Base-by-base conservation (phyloP, 345 rosid species). In the Raphanus raphanistrum region DNA sequence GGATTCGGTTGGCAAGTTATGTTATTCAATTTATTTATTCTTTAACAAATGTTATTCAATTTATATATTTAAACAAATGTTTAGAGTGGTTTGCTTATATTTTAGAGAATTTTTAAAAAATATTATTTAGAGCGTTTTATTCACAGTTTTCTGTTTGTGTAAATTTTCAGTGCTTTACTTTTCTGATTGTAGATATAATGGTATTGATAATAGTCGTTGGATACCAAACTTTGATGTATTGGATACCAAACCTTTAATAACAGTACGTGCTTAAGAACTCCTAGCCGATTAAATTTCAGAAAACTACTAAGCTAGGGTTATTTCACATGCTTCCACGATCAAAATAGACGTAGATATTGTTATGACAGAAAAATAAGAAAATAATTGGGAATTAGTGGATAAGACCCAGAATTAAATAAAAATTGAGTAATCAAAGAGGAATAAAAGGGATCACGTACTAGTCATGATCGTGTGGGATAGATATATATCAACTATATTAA, bases 361-460 rank as follows among this genome's bases (percentile, higher is more conserved):
- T 8, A 50, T 2, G 69, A 5, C 12, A 61, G 10, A 25, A 9
- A 8, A 52, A 3, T 21, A 25, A 35, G 35, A 36, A 54, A 26
- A 21, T 16, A 35, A 32, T 12, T 48, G 10, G 21, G 9, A 69
- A 45, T 48, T 62, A 26, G 43, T 27, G 80, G 80, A 70, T 76
- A 70, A 76, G 75, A 70, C 4, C 70, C 62, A 70, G 57, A 69
- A 12, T 1, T 43, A 75, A 45, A 70, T 35, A 36, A 28, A 63
- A 63, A 6, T 11, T 6, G 68, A 52, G 69, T 35, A n/a, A 13
- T 68, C 35, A 5, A 61, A 32, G 73, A 66, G 57, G 52, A 69
- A 77, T 77, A 70, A 77, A 64, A 54, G 71, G 66, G 50, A 2
- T 77, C 80, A 77, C 80, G 76, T 36, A 63, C 71, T 36, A 63